Conservation (phyloP, 306 rosid species). For the Prinsepia uniflora region DNA sequence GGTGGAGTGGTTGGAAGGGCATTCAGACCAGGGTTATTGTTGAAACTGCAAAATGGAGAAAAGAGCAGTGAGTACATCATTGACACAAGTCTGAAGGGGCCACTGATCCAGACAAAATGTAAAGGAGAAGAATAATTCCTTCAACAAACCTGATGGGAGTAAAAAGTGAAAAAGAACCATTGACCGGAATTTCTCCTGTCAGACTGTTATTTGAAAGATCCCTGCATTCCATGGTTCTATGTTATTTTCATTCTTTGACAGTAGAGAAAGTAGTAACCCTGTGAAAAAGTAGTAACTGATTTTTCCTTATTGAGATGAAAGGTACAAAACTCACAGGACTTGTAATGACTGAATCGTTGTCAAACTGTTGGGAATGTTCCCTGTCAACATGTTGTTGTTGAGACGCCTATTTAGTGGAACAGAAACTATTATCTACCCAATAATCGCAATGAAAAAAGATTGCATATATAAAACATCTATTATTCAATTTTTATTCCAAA, state of each 20-base stretch:
- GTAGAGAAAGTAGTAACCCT: conserved; percentile 17
- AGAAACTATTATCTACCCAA: conserved; percentile 33
- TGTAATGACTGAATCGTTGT: conserved; percentile 54
- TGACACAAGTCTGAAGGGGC: background rate
- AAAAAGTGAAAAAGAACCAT: conserved; percentile 81
- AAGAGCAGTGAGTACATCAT: conserved; percentile 16
- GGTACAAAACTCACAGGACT: conserved; percentile 78
- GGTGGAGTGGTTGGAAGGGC: conserved; percentile 26
- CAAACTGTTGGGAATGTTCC: conserved; percentile 55
- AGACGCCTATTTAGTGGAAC: conserved; percentile 72
- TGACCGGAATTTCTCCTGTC: conserved; percentile 55
- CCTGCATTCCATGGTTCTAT: conserved; percentile 46
- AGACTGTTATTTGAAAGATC: conserved; percentile 77
- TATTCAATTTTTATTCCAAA: background rate
- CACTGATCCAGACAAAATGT: background rate
- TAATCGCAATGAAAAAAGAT: background rate
- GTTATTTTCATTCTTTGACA: conserved; percentile 20
- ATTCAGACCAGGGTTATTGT: conserved; percentile 23
- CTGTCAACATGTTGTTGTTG: conserved; percentile 76
- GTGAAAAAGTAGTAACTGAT: background rate
- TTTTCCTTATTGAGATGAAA: conserved; percentile 10
- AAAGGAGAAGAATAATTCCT: conserved; percentile 8
- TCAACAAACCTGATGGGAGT: conserved; percentile 80
- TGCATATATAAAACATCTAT: background rate
- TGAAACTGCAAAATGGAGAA: conserved; percentile 52